phyloP scores from a whole-genome alignment of 805 yeast genomes.

The Isabelozyma heimii region DNA sequence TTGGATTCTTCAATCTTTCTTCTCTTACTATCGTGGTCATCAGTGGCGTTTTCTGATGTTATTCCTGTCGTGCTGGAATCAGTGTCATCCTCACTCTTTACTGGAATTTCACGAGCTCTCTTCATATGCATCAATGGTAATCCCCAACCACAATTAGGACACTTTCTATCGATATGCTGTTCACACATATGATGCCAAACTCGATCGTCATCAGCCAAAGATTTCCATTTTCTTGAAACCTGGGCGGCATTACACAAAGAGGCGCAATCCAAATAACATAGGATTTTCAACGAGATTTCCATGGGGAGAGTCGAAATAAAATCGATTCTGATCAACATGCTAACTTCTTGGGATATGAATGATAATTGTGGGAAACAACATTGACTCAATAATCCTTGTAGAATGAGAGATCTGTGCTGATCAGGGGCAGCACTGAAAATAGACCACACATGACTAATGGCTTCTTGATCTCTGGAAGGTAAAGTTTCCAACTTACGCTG shows the following conservation, averaged over 20 bases:
- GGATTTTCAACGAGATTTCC: constrained; percentile 79
- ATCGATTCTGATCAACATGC: constrained; percentile 80
- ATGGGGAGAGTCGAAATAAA: constrained; percentile 81
- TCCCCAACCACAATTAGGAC: constrained; percentile 99
- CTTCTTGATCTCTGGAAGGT: constrained; percentile 69
- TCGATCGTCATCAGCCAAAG: constrained; percentile 89
- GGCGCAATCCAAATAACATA: constrained; percentile 87
- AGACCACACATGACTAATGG: constrained; percentile 81
- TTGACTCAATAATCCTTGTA: constrained; percentile 81
- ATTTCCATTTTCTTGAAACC: constrained; percentile 84
- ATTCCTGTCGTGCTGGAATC: constrained; percentile 14
- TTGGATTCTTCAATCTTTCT: constrained; percentile 11
- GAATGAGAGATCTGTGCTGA: constrained; percentile 67
- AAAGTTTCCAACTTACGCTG: constrained; percentile 57
- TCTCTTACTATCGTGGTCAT: constrained; percentile 3
- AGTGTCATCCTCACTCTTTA: constrained; percentile 9
- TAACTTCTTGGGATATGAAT: constrained; percentile 76
- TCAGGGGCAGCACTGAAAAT: constrained; percentile 73
- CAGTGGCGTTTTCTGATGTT: constrained; percentile 5
- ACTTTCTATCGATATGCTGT: constrained; percentile 95
- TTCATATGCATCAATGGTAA: constrained; percentile 90
- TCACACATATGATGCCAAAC: constrained; percentile 99
- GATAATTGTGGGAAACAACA: constrained; percentile 96
- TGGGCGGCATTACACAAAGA: constrained; percentile 94
- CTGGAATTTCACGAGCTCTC: constrained; percentile 51